Percentiles rank a stretch among this genome's conserved stretches.
phyloP scores from a whole-genome alignment of 208 protist genomes.

The Trypanosoma rangeli region DNA sequence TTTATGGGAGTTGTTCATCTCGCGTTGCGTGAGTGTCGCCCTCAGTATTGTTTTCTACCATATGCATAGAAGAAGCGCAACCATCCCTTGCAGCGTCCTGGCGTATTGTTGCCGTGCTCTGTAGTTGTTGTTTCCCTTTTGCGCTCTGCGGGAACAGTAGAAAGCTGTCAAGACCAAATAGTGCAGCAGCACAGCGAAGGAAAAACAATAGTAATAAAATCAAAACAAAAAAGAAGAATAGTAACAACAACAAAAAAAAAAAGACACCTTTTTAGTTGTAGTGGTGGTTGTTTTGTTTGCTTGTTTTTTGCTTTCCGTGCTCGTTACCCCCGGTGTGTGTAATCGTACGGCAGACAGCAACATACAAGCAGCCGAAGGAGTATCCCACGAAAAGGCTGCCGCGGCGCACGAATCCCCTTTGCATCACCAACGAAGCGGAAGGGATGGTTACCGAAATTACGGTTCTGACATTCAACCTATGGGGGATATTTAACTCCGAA shows the following conservation, averaged over 20 bases:
- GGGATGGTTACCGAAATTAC: constrained; percentile 35
- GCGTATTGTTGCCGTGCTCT: constrained; percentile 8
- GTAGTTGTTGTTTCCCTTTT: neutral
- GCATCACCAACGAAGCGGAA: neutral
- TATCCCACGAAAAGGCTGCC: neutral
- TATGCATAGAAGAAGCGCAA: neutral
- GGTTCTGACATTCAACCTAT: constrained; percentile 85
- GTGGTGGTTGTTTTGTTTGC: constrained; percentile 8
- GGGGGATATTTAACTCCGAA: constrained; percentile 92
- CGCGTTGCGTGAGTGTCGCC: neutral
- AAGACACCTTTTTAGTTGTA: neutral
- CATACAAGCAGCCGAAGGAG: neutral
- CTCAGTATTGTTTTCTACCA: neutral
- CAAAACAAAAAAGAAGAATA: neutral
- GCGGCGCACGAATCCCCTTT: neutral
- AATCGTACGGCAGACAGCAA: neutral
- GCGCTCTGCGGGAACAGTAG: neutral
- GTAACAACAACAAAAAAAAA: no score
- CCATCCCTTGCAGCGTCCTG: constrained; percentile 2
- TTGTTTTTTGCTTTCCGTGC: neutral
- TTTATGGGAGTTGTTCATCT: constrained; percentile 6
- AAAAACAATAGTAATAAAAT: neutral
- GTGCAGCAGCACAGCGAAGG: neutral
- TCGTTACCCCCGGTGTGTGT: neutral
- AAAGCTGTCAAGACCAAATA: neutral